Conservation (phyloP, 371 early-diverging fungal genomes). For the Lichtheimia ornata region DNA sequence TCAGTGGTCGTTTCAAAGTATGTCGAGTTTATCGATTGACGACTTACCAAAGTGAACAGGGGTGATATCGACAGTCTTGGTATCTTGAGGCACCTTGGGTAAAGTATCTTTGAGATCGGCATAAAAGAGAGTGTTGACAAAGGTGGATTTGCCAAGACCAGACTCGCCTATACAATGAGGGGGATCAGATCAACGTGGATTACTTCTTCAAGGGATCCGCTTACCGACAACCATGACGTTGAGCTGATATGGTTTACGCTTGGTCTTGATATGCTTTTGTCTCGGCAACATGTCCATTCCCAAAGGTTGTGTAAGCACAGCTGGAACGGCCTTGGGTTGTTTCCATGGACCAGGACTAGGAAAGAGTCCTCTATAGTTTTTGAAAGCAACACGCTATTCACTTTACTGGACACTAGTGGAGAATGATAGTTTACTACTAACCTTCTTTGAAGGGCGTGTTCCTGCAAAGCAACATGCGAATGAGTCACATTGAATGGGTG, state of each 20-base stretch:
- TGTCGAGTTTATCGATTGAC: background rate
- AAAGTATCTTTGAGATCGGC: conserved; percentile 66
- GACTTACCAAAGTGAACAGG: conserved; percentile 70
- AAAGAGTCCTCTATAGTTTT: conserved; percentile 50
- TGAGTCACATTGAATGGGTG: too few species aligned
- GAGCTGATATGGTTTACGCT: conserved; percentile 65
- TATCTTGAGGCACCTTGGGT: conserved; percentile 53
- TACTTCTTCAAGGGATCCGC: conserved; percentile 6
- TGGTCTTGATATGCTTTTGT: conserved; percentile 67
- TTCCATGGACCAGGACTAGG: conserved; percentile 86
- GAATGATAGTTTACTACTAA: conserved; percentile 18
- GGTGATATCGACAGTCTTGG: conserved; percentile 68
- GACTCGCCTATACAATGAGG: conserved; percentile 60
- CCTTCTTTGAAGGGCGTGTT: conserved; percentile 81
- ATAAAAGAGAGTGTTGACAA: conserved; percentile 88
- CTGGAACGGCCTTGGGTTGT: conserved; percentile 55
- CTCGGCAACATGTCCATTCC: conserved; percentile 69
- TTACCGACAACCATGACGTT: conserved; percentile 85
- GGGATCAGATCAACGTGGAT: conserved; percentile 1
- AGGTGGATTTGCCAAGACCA: conserved; percentile 93
- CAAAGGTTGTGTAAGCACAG: conserved; percentile 50
- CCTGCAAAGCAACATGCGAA: conserved; percentile 41
- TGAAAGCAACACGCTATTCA: background rate
- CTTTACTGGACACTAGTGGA: background rate
- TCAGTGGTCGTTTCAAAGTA: background rate